Percentiles rank a stretch among this genome's conserved stretches.
Evolutionary conservation across 176 grass and related monocot species (phyloP).

Genomic region (Musa troglodytarum): DNA sequence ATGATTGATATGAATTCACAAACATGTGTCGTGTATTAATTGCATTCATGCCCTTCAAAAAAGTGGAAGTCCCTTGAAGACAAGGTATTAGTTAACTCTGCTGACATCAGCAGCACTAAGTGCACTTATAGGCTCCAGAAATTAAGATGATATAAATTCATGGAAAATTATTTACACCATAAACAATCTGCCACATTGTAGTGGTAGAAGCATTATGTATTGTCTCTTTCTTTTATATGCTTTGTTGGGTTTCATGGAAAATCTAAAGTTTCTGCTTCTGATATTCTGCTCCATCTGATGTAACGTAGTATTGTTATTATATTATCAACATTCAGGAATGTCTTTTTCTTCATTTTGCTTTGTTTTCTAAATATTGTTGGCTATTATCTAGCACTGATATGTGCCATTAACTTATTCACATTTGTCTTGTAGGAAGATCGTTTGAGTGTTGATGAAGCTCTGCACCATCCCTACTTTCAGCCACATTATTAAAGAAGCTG

Average conservation of each 20-base stretch:
- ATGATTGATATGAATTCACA: neutral
- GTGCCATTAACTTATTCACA: neutral
- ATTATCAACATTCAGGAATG: neutral
- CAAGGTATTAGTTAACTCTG: too few relatives aligned
- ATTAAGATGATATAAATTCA: too few relatives aligned
- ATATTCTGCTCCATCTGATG: neutral
- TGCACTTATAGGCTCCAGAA: too few relatives aligned
- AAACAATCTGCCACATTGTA: neutral
- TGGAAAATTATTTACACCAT: too few relatives aligned
- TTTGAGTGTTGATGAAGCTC: conserved; percentile 71
- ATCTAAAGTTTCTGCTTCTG: neutral
- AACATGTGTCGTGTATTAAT: neutral
- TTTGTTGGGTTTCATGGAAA: neutral
- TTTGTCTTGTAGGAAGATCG: conserved; percentile 57
- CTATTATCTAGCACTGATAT: neutral
- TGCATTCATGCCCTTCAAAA: too few relatives aligned
- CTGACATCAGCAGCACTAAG: too few relatives aligned
- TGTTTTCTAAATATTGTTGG: neutral
- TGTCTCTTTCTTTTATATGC: neutral
- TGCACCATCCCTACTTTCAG: conserved; percentile 86
- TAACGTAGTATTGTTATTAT: neutral
- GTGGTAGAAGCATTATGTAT: neutral
- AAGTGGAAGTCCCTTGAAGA: too few relatives aligned
- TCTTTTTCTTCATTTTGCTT: neutral
- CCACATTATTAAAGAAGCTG: neutral